Evolutionary conservation across 2,329 filamentous ascomycete genomes (phyloP).

Genomic region (Xylaria sp.): DNA sequence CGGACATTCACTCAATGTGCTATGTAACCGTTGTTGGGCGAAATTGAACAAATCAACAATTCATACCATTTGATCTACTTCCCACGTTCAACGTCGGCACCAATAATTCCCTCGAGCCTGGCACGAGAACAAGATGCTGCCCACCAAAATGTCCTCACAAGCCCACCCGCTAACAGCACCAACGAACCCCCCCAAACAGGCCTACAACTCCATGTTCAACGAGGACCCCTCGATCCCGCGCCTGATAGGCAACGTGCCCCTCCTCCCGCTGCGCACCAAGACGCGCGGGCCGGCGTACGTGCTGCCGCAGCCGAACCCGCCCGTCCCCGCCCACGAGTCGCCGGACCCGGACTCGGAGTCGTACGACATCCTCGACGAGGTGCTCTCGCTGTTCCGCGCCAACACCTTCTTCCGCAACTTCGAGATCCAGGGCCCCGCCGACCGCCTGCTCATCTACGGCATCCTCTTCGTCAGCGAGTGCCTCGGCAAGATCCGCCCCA

Average conservation of each 20-base stretch:
- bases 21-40: background rate
- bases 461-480: slow-evolving; percentile 95
- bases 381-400: slow-evolving; percentile 90
- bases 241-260: slow-evolving; percentile 87
- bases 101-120: background rate
- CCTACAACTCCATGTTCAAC: slow-evolving; percentile 98
- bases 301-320: slow-evolving; percentile 69
- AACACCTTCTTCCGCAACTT: slow-evolving; percentile 99
- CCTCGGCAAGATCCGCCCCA: slow-evolving; percentile 84
- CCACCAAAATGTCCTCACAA: slow-evolving; percentile 7
- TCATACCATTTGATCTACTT: background rate
- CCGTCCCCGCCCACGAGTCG: slow-evolving; percentile 69
- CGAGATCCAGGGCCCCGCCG: slow-evolving; percentile 95
- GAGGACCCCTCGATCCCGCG: slow-evolving; percentile 74
- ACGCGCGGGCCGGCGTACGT: slow-evolving; percentile 95
- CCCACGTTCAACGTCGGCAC: slow-evolving; percentile 8
- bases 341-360: slow-evolving; percentile 88
- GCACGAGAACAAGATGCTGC: slow-evolving; percentile 6
- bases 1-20: slow-evolving; percentile 12
- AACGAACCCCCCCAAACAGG: slow-evolving; percentile 61
- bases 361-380: slow-evolving; percentile 96
- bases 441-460: slow-evolving; percentile 94
- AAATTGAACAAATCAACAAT: slow-evolving; percentile 1
- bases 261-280: slow-evolving; percentile 93
- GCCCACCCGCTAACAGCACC: slow-evolving; percentile 21